Percentiles rank a stretch among this genome's conserved stretches.
These are phyloP conservation scores for Dictyostelium discoideum DNA, from an alignment of 78 protist species.

Conservation along the genomic window DNA sequence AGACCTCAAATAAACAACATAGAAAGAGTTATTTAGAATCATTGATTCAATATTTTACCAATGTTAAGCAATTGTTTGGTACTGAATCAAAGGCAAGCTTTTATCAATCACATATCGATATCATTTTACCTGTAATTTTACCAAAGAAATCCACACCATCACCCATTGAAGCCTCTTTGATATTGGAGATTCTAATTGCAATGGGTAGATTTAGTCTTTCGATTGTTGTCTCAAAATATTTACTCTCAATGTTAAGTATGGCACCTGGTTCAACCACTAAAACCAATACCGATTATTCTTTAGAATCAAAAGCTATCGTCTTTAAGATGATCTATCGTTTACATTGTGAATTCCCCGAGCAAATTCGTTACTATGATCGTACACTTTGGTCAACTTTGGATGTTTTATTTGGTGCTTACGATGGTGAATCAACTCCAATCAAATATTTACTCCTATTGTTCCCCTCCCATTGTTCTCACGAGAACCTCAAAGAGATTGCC, in stretches of 20 bases:
- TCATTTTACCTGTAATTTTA: slow-evolving; percentile 14
- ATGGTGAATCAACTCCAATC: slow-evolving; percentile 47
- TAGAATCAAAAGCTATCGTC: slow-evolving; percentile 27
- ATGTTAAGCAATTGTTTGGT: neutral
- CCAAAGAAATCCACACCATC: slow-evolving; percentile 17
- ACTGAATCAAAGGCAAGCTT: slow-evolving; percentile 39
- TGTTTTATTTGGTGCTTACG: neutral
- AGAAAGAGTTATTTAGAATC: slow-evolving; percentile 22
- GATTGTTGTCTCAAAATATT: slow-evolving; percentile 2
- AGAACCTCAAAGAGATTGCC: slow-evolving; percentile 35
- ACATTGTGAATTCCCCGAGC: slow-evolving; percentile 32
- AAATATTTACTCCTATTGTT: slow-evolving; percentile 16
- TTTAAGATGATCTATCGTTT: slow-evolving; percentile 15
- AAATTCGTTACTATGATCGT: slow-evolving; percentile 43
- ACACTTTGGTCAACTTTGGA: slow-evolving; percentile 43
- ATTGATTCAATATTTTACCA: slow-evolving; percentile 15
- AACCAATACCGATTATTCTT: neutral
- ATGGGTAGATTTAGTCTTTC: slow-evolving; percentile 57
- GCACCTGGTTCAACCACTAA: neutral
- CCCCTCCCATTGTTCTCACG: slow-evolving; percentile 43
- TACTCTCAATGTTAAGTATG: neutral
- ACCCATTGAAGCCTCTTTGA: neutral
- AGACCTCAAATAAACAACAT: neutral
- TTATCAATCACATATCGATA: slow-evolving; percentile 32
- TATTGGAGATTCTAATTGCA: slow-evolving; percentile 29